Evolutionary conservation across 2,329 filamentous ascomycete genomes (phyloP).

Genomic region (Arthroderma uncinatum): DNA sequence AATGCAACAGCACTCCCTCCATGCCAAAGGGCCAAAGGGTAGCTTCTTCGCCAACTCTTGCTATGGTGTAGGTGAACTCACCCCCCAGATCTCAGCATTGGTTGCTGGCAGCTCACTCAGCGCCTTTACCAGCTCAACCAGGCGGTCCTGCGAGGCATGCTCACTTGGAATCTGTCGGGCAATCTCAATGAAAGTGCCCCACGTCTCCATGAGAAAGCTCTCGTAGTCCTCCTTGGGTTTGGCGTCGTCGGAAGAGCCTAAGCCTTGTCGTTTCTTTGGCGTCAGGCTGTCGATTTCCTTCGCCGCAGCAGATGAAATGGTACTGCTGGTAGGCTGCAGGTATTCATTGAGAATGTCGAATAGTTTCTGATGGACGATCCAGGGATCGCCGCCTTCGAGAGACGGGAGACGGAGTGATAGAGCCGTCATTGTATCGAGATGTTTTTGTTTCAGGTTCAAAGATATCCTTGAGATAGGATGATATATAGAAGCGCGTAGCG

Average conservation of each 20-base stretch:
- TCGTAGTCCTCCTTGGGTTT: constrained; percentile 3
- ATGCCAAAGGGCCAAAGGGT: neutral
- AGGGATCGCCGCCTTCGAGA: neutral
- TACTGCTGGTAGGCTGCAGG: neutral
- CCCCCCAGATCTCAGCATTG: neutral
- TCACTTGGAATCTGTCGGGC: neutral
- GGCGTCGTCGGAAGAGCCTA: neutral
- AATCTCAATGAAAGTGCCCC: neutral
- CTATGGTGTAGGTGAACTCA: neutral
- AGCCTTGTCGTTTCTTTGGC: constrained; percentile 1
- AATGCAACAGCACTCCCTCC: neutral
- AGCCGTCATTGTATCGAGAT: neutral
- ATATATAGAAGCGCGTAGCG: neutral
- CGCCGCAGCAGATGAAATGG: neutral
- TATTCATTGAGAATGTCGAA: constrained; percentile 2
- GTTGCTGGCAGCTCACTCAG: neutral
- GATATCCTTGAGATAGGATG: neutral
- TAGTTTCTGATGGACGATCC: constrained; percentile 3
- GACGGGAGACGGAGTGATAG: constrained; percentile 3
- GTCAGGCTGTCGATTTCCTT: neutral
- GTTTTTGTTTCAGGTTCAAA: neutral
- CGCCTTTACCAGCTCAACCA: constrained; percentile 1
- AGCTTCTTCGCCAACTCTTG: too few relatives aligned
- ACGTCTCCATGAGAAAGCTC: constrained; percentile 1
- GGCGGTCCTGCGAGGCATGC: constrained; percentile 3